These are phyloP conservation scores for Tylopilus orsonianus DNA, from an alignment of 1,284 basidiomycete genomes.

Conservation along the genomic window DNA sequence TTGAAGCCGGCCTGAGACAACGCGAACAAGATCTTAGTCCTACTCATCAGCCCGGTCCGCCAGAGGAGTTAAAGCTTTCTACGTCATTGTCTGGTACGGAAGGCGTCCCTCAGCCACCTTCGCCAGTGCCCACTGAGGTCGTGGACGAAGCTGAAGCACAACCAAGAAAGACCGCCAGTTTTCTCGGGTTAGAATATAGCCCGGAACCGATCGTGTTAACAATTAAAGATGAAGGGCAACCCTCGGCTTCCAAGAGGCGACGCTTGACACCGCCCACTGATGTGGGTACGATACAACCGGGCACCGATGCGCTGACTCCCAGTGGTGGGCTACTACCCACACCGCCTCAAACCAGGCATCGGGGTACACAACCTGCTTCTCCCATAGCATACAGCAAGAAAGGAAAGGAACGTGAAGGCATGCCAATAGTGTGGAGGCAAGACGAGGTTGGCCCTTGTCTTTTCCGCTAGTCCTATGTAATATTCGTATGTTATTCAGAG, in stretches of 20 bases:
- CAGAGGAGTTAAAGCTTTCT: constrained; percentile 6
- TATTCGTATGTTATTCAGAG: background rate
- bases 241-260: constrained; percentile 27
- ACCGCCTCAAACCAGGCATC: constrained; percentile 24
- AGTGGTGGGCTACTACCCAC: constrained; percentile 13
- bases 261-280: constrained; percentile 12
- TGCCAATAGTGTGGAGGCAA: background rate
- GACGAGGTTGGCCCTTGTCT: constrained; percentile 15
- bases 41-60: constrained; percentile 6
- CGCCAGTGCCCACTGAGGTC: constrained; percentile 27
- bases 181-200: constrained; percentile 23
- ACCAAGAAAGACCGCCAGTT: constrained; percentile 22
- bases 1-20: constrained; percentile 20
- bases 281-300: background rate
- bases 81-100: background rate
- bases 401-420: constrained; percentile 26
- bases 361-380: background rate
- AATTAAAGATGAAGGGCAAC: constrained; percentile 20
- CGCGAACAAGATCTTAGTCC: constrained; percentile 19
- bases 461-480: background rate
- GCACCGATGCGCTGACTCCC: background rate
- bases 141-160: constrained; percentile 21
- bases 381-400: constrained; percentile 11
- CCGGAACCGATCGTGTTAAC: constrained; percentile 10
- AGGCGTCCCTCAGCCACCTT: constrained; percentile 23